phyloP scores from a whole-genome alignment of 768 basidiomycete species.

The Tylopilus rubrobrunneus region DNA sequence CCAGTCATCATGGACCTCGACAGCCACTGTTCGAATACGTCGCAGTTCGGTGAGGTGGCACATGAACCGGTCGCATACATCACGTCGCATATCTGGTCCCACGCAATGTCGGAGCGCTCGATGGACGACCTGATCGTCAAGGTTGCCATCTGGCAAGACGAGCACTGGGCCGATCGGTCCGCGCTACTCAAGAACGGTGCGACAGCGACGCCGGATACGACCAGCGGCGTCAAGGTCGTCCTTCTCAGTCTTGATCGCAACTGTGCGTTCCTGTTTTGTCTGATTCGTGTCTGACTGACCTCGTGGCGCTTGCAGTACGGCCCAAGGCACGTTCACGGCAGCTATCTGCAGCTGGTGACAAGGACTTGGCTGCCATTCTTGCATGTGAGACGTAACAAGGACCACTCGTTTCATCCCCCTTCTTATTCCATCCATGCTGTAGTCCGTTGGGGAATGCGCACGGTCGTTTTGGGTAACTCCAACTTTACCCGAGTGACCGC shows the following conservation, averaged over 20 bases:
- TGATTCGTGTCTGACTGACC: not conserved
- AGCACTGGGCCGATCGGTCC: conserved; percentile 88
- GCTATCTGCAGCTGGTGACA: conserved; percentile 80
- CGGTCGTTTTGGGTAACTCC: conserved; percentile 6
- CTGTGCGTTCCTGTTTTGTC: conserved; percentile 45
- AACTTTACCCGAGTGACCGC: conserved; percentile 46
- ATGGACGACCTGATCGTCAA: conserved; percentile 97
- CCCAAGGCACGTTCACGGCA: conserved; percentile 87
- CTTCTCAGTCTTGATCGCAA: conserved; percentile 91
- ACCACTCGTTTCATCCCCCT: not conserved
- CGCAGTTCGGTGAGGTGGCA: conserved; percentile 73
- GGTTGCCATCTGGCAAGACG: conserved; percentile 89
- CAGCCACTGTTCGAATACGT: conserved; percentile 66
- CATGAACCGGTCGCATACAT: conserved; percentile 71
- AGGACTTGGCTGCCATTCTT: conserved; percentile 74
- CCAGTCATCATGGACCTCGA: conserved; percentile 98
- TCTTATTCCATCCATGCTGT: conserved; percentile 2
- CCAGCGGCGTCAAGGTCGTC: conserved; percentile 72
- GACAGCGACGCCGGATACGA: conserved; percentile 32
- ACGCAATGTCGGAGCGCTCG: conserved; percentile 67
- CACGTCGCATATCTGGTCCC: conserved; percentile 68
- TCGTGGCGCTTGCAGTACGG: conserved; percentile 54
- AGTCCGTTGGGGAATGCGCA: conserved; percentile 2
- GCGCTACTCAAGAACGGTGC: conserved; percentile 50
- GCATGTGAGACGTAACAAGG: conserved; percentile 29